These are phyloP conservation scores for Trichoderma aggressivum DNA, from an alignment of 2,329 filamentous ascomycete genomes.

Conservation along the genomic window DNA sequence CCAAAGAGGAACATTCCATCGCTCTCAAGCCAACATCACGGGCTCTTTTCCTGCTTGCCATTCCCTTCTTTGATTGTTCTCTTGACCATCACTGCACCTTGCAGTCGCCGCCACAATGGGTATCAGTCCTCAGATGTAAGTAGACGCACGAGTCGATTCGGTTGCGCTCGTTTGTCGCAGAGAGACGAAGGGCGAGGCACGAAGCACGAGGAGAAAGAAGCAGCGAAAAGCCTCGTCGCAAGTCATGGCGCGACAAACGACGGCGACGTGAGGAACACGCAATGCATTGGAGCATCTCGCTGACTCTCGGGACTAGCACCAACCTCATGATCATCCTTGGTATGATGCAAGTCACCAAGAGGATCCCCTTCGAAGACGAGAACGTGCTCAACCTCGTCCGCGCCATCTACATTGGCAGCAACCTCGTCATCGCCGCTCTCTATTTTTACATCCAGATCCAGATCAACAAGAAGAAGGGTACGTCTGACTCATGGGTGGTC, in stretches of 20 bases:
- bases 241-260: neutral
- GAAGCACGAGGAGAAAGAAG: neutral
- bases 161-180: neutral
- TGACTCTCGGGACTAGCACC: conserved; percentile 53
- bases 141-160: neutral
- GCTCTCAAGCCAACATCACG: neutral
- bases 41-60: neutral
- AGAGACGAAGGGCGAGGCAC: neutral
- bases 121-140: conserved; percentile 64
- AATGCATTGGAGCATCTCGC: neutral
- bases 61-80: neutral
- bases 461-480: conserved; percentile 98
- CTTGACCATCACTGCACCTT: neutral
- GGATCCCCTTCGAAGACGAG: conserved; percentile 87
- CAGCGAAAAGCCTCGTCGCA: neutral
- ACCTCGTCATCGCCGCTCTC: conserved; percentile 78
- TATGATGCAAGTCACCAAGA: conserved; percentile 98
- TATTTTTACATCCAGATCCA: conserved; percentile 81
- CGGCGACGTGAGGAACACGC: neutral
- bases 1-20: neutral
- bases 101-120: conserved; percentile 50
- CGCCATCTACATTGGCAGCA: conserved; percentile 54
- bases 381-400: conserved; percentile 55
- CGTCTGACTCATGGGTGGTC: conserved; percentile 32
- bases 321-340: conserved; percentile 93